Evolutionary conservation across 495 filamentous ascomycete species (phyloP), one percentile per base, ranked within the genome.

Genomic region (Xylaria palmicola): DNA sequence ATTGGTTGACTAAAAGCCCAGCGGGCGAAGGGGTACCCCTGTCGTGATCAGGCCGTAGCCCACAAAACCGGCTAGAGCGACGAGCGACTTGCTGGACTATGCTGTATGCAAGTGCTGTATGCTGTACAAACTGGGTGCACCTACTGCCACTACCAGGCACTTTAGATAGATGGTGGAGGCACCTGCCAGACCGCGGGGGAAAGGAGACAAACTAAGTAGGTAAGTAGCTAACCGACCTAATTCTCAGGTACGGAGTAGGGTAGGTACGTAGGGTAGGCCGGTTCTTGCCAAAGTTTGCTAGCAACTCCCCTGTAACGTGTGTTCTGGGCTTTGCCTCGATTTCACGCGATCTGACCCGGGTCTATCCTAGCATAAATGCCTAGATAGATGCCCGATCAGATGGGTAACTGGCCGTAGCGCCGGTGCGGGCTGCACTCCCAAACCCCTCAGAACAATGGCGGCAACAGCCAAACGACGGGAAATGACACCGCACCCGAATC

Each of bases 41-140:
- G 56, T 41, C 47, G 56, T 24, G 39, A 17, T 50, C 24, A 50
- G 36, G 45, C 26, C 24, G 44, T 50, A 34, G 17, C 45, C 56
- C 56, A 32, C 30, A 59, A 59, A 49, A 40, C 51, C 34, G 51
- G 51, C 36, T 54, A 36, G 36, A 37, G 51, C 36, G 32, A 54
- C 19, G 3, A 34, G 22, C n/a, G n/a, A n/a, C n/a, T n/a, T n/a
- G n/a, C n/a, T n/a, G n/a, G n/a, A n/a, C n/a, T n/a, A n/a, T n/a
- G n/a, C n/a, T n/a, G n/a, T n/a, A n/a, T n/a, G n/a, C n/a, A n/a
- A n/a, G n/a, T n/a, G n/a, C 13, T 22, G 50, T 39, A 40, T 36
- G 51, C 45, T 48, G 24, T 29, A 26, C n/a, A n/a, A n/a, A n/a
- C n/a, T n/a, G n/a, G n/a, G n/a, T n/a, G n/a, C n/a, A n/a, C n/a